Base-by-base conservation (phyloP, 2,329 filamentous ascomycete genomes). In the Hypocrella siamensis region DNA sequence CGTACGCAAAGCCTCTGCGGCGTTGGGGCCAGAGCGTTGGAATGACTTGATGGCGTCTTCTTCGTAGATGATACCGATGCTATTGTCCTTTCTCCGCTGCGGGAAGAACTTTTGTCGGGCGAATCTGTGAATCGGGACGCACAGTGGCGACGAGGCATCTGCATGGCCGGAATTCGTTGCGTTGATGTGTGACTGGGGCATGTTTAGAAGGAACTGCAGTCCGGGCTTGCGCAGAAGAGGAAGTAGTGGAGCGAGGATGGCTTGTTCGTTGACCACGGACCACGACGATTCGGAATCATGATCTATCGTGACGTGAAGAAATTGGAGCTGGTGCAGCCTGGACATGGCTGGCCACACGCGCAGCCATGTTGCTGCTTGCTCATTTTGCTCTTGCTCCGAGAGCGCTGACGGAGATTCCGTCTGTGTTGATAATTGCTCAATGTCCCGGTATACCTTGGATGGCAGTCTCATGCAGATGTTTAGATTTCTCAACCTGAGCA, bases 261-360 rank as follows among this genome's bases (percentile, higher is more conserved):
- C 30, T 12, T 28, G 22, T 19, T 37, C 33, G 24, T 37, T 28
- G 33, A 37, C 24, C 6, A 14, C 10, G 12, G 33, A 35, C 35
- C 35, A 37, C 2, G 35, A 37, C 9, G 28, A 30, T 22, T 26
- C 25, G 15, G 35, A 37, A 22, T 35, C 35, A 19, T 37, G 35
- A 21, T 37, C 35, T 2, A 37, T 21, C 5, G 21, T 35, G 11
- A 37, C 9, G 9, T 37, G 18, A 10, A 37, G 5, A 7, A 16
- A 16, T 6, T 25, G 33, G 15, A 37, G 35, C 10, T 22, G 19
- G 6, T n/a, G 19, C 11, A 37, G 30, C 3, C 14, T 14, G 19
- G 28, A 15, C n/a, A 35, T 28, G 18, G 21, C 26, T 14, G 18
- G 27, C 33, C 35, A 37, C 4, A 35, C 22, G 14, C 12, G 14